Evolutionary conservation across 208 protist species (phyloP).

Genomic region (Borovskyia barvae): DNA sequence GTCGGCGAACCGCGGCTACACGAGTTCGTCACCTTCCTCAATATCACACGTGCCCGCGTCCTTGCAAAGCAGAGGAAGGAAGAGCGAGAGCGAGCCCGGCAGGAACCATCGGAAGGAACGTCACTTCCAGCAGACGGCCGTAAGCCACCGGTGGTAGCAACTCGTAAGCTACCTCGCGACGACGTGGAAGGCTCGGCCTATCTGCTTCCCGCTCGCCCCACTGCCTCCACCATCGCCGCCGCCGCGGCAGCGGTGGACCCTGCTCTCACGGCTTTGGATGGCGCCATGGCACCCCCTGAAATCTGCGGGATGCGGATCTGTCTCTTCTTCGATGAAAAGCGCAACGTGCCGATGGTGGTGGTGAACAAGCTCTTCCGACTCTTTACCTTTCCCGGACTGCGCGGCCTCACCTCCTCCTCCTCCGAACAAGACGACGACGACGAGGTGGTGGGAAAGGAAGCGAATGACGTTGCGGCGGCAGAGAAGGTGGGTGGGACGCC

Average conservation of each 20-base stretch:
- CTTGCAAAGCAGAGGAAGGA: conserved; percentile 16
- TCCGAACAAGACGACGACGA: conserved; percentile 7
- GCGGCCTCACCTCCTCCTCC: conserved; percentile 6
- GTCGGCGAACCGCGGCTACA: conserved; percentile 39
- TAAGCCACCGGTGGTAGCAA: background rate
- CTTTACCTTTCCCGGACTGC: conserved; percentile 32
- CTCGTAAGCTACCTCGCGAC: conserved; percentile 17
- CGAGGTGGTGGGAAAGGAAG: background rate
- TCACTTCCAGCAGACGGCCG: conserved; percentile 13
- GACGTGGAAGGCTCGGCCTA: conserved; percentile 34
- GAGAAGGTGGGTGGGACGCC: background rate
- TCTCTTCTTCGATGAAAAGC: conserved; percentile 41
- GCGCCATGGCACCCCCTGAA: background rate
- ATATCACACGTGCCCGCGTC: conserved; percentile 20
- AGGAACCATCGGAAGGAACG: conserved; percentile 7
- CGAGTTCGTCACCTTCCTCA: conserved; percentile 36
- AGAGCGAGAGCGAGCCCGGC: conserved; percentile 2
- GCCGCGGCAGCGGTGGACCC: background rate
- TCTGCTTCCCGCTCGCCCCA: conserved; percentile 16
- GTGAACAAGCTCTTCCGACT: conserved; percentile 65
- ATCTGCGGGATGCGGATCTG: conserved; percentile 44
- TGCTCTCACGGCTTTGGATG: background rate
- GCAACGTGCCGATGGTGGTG: conserved; percentile 42
- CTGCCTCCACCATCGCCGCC: background rate
- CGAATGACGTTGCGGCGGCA: background rate